A percentile compares a stretch with the other conserved stretches of the same genome.
Conservation (phyloP, 1,284 basidiomycete genomes). For the Boletus mariae region DNA sequence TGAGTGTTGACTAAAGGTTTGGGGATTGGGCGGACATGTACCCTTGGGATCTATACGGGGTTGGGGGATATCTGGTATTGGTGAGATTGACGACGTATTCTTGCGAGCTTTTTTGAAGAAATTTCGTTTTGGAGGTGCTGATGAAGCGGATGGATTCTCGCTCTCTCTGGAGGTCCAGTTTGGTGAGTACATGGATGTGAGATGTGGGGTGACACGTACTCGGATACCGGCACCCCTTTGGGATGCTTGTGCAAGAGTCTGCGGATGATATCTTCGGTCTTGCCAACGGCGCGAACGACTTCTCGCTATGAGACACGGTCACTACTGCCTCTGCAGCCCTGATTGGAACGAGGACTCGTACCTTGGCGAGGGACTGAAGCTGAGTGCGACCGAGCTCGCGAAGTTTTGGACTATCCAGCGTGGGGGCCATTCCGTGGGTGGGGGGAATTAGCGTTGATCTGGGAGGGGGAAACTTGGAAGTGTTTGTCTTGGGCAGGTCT, state of each 20-base stretch:
- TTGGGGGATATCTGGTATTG: background rate
- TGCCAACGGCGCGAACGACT: slow-evolving; percentile 21
- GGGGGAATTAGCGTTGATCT: background rate
- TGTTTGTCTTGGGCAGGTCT: background rate
- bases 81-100: background rate
- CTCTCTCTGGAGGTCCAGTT: slow-evolving; percentile 5
- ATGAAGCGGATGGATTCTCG: slow-evolving; percentile 2
- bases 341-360: background rate
- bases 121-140: background rate
- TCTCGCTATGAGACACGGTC: slow-evolving; percentile 16
- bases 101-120: background rate
- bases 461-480: background rate
- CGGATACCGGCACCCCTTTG: slow-evolving; percentile 20
- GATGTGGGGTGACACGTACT: slow-evolving; percentile 8
- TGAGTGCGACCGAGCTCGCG: slow-evolving; percentile 18
- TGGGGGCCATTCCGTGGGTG: slow-evolving; percentile 1
- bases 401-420: slow-evolving; percentile 19
- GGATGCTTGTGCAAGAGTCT: slow-evolving; percentile 26
- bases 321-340: background rate
- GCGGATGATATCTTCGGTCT: slow-evolving; percentile 28
- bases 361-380: slow-evolving; percentile 31
- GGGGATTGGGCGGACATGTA: background rate
- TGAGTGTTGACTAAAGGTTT: background rate
- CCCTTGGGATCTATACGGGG: slow-evolving; percentile 9
- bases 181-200: background rate